Evolutionary conservation across 2,329 filamentous ascomycete genomes (phyloP), one percentile per base, ranked within the genome.

Genomic region (Fusarium beomiforme): DNA sequence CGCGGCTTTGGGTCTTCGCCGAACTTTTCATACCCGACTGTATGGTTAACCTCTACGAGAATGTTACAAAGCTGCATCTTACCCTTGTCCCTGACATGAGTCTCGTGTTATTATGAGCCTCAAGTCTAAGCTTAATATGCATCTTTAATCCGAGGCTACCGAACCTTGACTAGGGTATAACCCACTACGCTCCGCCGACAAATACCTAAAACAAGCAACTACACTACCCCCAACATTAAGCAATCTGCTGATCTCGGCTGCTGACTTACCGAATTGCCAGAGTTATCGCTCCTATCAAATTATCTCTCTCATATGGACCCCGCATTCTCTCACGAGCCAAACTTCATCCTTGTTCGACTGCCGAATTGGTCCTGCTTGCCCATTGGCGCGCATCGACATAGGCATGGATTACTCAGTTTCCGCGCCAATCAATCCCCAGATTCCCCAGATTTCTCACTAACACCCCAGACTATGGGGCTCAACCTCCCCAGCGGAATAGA

Each of bases 361-460:
- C 67, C 57, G 53, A 67, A 42, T 1, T 5, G 13, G 24, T 3
- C 3, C 3, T 9, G 17, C 6, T 26, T 51, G 21, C 51, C 67
- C 26, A 71, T 71, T 71, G 69, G 69, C 8, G 69, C 69, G 69
- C 69, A 36, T 71, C 56, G 17, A 26, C 19, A 23, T 29, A 36
- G 41, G 11, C n/a, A 56, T 33, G 33, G 34, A 5, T 21, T 47
- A 29, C 23, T 42, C 16, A 26, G 51, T 53, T 71, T 49, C 23
- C 69, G 69, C 69, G 46, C 69, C 69, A 71, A 72, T 71, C 69
- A 71, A 21, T 49, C 51, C 56, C 60, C 43, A 34, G 50, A 59
- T 70, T 59, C 53, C 65, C 69, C 69, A 69, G 69, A 55, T 63
- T 67, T 29, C 23, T 44, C n/a, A 26, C 39, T 19, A 51, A 37